Percentiles rank a stretch among this genome's conserved stretches.
These are phyloP conservation scores for Phytophthora vignae DNA, from an alignment of 352 stramenopile genomes.

Conservation along the genomic window DNA sequence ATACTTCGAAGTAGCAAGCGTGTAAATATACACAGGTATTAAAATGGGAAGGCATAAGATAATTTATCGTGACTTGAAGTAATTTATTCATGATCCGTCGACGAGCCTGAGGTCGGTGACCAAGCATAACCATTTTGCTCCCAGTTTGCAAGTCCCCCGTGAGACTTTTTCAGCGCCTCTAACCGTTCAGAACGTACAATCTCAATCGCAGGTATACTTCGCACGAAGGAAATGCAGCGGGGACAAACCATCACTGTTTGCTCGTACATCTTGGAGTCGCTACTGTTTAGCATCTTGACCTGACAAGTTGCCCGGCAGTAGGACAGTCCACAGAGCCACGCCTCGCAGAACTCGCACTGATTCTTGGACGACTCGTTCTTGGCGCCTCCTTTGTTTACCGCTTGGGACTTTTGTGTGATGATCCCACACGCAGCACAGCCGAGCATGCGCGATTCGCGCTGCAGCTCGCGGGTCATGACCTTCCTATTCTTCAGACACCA, in stretches of 20 bases:
- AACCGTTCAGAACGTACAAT: constrained; percentile 17
- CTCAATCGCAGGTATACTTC: constrained; percentile 15
- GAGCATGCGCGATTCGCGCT: not conserved
- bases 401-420: not conserved
- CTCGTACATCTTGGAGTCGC: constrained; percentile 28
- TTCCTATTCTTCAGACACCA: constrained; percentile 41
- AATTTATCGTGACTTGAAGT: no score
- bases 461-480: constrained; percentile 12
- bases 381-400: constrained; percentile 3
- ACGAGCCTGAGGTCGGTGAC: not conserved
- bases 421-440: constrained; percentile 11
- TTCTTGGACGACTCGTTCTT: not conserved
- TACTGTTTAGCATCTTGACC: constrained; percentile 30
- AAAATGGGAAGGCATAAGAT: no score
- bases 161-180: constrained; percentile 17
- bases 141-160: constrained; percentile 10
- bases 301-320: constrained; percentile 25
- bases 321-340: constrained; percentile 17
- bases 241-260: constrained; percentile 25
- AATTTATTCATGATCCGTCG: constrained; percentile 10
- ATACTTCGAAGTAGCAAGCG: no score
- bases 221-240: constrained; percentile 27
- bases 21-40: no score
- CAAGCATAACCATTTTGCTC: constrained; percentile 16
- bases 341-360: constrained; percentile 33